These are phyloP conservation scores for Hypoxylon trugodes DNA, from an alignment of 495 filamentous ascomycete species.

Conservation along the genomic window DNA sequence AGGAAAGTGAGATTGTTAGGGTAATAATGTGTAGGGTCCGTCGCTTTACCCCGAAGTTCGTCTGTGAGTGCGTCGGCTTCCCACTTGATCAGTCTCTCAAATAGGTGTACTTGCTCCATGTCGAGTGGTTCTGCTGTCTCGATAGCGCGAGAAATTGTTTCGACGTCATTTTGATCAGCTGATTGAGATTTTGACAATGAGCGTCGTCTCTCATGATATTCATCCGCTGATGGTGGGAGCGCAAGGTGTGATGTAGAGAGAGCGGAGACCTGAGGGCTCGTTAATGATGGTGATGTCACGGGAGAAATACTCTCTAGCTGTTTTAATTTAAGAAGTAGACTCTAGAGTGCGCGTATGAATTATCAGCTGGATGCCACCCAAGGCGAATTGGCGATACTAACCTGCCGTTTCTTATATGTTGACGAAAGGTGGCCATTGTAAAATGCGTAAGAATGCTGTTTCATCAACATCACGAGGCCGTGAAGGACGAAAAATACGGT, in stretches of 20 bases:
- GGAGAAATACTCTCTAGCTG: constrained; percentile 46
- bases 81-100: constrained; percentile 65
- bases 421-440: constrained; percentile 79
- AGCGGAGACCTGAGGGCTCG: constrained; percentile 44
- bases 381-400: constrained; percentile 3
- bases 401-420: constrained; percentile 57
- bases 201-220: constrained; percentile 54
- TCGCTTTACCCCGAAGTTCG: constrained; percentile 69
- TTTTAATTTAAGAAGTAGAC: constrained; percentile 46
- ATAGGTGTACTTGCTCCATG: constrained; percentile 64
- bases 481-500: constrained; percentile 76
- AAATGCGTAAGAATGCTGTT: constrained; percentile 78
- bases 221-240: constrained; percentile 45
- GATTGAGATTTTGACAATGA: constrained; percentile 46
- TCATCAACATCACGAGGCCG: constrained; percentile 76
- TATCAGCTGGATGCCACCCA: background rate
- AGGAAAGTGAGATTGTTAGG: constrained; percentile 70
- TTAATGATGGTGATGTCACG: constrained; percentile 47
- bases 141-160: constrained; percentile 63
- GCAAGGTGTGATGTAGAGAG: constrained; percentile 52
- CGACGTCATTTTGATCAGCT: constrained; percentile 56
- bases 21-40: constrained; percentile 55
- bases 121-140: constrained; percentile 65
- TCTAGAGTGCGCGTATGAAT: background rate
- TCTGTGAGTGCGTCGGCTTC: constrained; percentile 69